These are phyloP conservation scores for Jimgerdemannia flammicorona DNA, from an alignment of 192 early-diverging fungal species.

Conservation along the genomic window DNA sequence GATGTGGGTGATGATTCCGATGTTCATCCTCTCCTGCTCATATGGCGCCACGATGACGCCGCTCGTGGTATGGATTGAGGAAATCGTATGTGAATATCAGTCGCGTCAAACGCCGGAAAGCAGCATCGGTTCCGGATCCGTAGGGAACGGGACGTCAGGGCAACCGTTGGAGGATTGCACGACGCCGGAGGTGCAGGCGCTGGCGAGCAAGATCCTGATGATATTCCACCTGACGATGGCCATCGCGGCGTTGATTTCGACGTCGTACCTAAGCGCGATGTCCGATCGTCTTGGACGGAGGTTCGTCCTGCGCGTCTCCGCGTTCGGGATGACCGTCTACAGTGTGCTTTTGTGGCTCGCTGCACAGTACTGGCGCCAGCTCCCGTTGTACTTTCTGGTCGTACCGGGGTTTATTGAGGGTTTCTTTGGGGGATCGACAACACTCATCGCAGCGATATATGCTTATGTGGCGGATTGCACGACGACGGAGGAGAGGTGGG, in stretches of 20 bases:
- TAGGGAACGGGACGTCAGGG: too few species aligned
- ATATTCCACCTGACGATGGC: background rate
- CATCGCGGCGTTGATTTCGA: background rate
- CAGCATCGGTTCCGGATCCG: too few species aligned
- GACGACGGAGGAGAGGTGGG: background rate
- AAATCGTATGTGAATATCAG: too few species aligned
- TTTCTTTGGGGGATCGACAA: background rate
- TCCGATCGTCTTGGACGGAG: background rate
- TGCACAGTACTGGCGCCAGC: background rate
- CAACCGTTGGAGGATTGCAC: background rate
- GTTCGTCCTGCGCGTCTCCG: background rate
- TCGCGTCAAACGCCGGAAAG: too few species aligned
- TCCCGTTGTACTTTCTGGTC: background rate
- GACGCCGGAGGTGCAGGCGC: background rate
- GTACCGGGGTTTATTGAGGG: background rate
- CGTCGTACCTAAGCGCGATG: constrained; percentile 5
- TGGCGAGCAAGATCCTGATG: background rate
- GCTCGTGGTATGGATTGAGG: too few species aligned
- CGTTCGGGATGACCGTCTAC: background rate
- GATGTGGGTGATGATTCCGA: too few species aligned
- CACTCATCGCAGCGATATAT: background rate
- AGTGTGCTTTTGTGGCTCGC: background rate
- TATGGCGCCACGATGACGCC: too few species aligned
- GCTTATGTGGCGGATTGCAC: constrained; percentile 3
- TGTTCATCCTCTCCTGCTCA: too few species aligned